phyloP scores from a whole-genome alignment of 2,329 filamentous ascomycete species.

The Emmonsia crescens region DNA sequence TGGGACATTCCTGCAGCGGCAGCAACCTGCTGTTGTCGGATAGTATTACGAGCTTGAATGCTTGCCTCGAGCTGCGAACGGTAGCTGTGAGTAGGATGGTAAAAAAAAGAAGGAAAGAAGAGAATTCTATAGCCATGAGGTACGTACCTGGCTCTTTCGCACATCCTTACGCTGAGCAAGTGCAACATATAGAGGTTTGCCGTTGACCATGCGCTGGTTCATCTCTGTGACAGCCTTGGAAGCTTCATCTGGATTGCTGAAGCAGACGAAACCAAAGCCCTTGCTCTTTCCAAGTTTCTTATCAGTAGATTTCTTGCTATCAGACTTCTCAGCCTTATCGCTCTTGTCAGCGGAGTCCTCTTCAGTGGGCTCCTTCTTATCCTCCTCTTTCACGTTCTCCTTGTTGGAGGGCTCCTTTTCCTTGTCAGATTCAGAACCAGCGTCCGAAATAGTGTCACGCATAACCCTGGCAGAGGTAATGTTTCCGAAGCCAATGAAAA shows the following conservation, averaged over 20 bases:
- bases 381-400: conserved; percentile 23
- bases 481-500: conserved; percentile 82
- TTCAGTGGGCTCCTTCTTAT: conserved; percentile 29
- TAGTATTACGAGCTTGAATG: conserved; percentile 97
- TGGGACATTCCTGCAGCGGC: conserved; percentile 79
- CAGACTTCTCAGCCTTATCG: conserved; percentile 44
- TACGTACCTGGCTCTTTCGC: conserved; percentile 70
- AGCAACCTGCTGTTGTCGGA: conserved; percentile 95
- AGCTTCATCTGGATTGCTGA: conserved; percentile 97
- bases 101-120: neutral
- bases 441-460: conserved; percentile 60
- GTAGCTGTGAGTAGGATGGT: neutral
- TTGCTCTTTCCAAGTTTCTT: conserved; percentile 88
- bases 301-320: conserved; percentile 45
- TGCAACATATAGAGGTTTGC: conserved; percentile 95
- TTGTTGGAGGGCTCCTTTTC: conserved; percentile 43
- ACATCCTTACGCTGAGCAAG: conserved; percentile 99
- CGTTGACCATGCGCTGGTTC: conserved; percentile 98
- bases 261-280: conserved; percentile 99
- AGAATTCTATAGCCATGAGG: neutral
- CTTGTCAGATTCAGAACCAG: conserved; percentile 36
- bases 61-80: conserved; percentile 68
- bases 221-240: conserved; percentile 99
- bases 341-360: conserved; percentile 39
- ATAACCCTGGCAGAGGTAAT: conserved; percentile 99